These are phyloP conservation scores for Paramecium bursaria DNA, from an alignment of 73 alveolate genomes.

Conservation along the genomic window DNA sequence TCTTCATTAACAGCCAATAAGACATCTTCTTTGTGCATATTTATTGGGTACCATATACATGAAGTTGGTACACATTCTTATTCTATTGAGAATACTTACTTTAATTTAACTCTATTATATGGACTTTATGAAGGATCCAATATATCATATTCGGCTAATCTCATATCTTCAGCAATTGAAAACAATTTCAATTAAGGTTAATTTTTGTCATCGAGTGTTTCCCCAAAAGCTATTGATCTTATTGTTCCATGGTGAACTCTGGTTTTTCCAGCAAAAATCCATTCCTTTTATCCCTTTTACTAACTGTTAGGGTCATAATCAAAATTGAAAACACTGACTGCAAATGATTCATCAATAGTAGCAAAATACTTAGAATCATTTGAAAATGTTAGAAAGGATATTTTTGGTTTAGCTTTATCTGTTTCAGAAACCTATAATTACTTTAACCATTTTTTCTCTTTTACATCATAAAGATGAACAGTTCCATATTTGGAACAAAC, in stretches of 20 bases:
- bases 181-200: slow-evolving; percentile 75
- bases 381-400: slow-evolving; percentile 61
- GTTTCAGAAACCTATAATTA: slow-evolving; percentile 65
- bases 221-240: slow-evolving; percentile 87
- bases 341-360: slow-evolving; percentile 80
- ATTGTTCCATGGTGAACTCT: slow-evolving; percentile 84
- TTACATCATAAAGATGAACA: slow-evolving; percentile 66
- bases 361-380: slow-evolving; percentile 79
- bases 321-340: slow-evolving; percentile 80
- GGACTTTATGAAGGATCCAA: slow-evolving; percentile 66
- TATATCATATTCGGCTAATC: slow-evolving; percentile 82
- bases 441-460: slow-evolving; percentile 65
- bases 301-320: slow-evolving; percentile 75
- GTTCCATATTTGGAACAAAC: slow-evolving; percentile 84
- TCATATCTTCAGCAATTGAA: slow-evolving; percentile 87
- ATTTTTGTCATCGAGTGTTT: slow-evolving; percentile 81
- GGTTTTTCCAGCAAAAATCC: slow-evolving; percentile 83
- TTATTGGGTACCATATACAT: slow-evolving; percentile 96
- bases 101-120: slow-evolving; percentile 67
- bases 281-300: slow-evolving; percentile 75
- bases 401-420: slow-evolving; percentile 71
- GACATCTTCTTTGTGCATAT: slow-evolving; percentile 90
- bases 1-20: slow-evolving; percentile 93
- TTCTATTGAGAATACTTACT: slow-evolving; percentile 76
- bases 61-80: slow-evolving; percentile 88